These are phyloP conservation scores for Glomus cerebriforme DNA, from an alignment of 192 early-diverging fungal genomes.

Conservation along the genomic window DNA sequence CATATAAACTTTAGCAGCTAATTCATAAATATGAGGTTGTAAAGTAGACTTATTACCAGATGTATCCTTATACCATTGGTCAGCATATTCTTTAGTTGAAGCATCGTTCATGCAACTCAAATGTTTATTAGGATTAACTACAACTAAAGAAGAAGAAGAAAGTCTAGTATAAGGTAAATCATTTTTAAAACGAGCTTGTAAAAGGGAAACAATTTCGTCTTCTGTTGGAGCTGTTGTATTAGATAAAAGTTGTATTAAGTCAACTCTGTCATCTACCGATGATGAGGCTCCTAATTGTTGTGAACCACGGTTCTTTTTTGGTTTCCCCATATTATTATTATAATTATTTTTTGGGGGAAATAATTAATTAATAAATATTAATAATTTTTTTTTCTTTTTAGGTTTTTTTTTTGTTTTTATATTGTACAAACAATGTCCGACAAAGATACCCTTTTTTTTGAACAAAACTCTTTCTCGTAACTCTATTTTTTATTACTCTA, in stretches of 20 bases:
- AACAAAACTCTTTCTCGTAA: background rate
- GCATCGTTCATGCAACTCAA: constrained; percentile 47
- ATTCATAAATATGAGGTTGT: constrained; percentile 67
- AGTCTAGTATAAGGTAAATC: constrained; percentile 57
- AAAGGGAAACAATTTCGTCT: constrained; percentile 46
- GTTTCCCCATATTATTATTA: constrained; percentile 1
- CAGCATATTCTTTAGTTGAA: constrained; percentile 53
- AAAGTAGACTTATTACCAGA: constrained; percentile 35
- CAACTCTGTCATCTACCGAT: constrained; percentile 27
- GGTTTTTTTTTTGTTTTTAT: background rate
- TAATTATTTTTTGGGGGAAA: background rate
- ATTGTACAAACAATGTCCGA: background rate
- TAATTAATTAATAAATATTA: background rate
- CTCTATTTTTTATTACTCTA: background rate
- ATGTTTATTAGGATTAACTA: constrained; percentile 51
- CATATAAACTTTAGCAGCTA: constrained; percentile 71
- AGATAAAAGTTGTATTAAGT: constrained; percentile 42
- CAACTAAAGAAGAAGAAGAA: constrained; percentile 48
- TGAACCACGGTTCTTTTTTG: constrained; percentile 4
- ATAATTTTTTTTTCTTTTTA: background rate
- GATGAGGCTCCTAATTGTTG: background rate
- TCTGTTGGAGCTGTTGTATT: constrained; percentile 33
- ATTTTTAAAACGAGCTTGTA: constrained; percentile 50
- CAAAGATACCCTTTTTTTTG: background rate
- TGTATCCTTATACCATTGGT: constrained; percentile 47